These are phyloP conservation scores for Clitopilus hobsonii DNA, from an alignment of 768 basidiomycete genomes.

Conservation along the genomic window DNA sequence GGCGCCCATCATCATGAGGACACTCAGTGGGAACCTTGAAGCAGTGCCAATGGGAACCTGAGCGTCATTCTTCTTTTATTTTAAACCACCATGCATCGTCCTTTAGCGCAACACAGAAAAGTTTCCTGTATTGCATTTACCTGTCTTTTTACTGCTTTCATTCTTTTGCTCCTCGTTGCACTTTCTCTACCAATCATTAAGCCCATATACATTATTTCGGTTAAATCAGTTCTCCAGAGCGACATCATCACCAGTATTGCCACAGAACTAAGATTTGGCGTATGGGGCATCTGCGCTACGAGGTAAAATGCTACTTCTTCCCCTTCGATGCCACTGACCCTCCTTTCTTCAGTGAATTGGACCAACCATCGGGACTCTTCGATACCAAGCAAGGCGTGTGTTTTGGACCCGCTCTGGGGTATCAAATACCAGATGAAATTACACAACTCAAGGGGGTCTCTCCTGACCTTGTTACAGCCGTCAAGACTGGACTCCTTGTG, in stretches of 20 bases:
- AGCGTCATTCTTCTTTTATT: constrained; percentile 10
- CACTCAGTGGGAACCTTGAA: too few relatives aligned
- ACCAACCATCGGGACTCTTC: constrained; percentile 26
- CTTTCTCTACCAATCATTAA: constrained; percentile 75
- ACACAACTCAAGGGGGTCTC: constrained; percentile 40
- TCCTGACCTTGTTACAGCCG: constrained; percentile 33
- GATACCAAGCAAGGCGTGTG: constrained; percentile 44
- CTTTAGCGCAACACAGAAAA: constrained; percentile 39
- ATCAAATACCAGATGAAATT: constrained; percentile 49
- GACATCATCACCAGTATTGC: constrained; percentile 46
- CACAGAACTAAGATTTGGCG: constrained; percentile 66
- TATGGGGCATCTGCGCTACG: constrained; percentile 77
- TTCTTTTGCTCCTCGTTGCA: constrained; percentile 74
- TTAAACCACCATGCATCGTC: constrained; percentile 26
- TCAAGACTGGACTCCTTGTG: constrained; percentile 44
- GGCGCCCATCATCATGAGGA: too few relatives aligned
- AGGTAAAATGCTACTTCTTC: constrained; percentile 16
- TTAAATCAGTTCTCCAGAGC: constrained; percentile 29
- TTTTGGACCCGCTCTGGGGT: constrained; percentile 64
- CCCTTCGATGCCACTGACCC: not conserved
- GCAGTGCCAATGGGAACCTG: not conserved
- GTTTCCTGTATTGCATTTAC: constrained; percentile 43
- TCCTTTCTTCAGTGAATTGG: constrained; percentile 16
- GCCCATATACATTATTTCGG: constrained; percentile 53
- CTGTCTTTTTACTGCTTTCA: constrained; percentile 54